Evolutionary conservation across 2,329 filamentous ascomycete species (phyloP).

Genomic region (Colletotrichum endophyticum): DNA sequence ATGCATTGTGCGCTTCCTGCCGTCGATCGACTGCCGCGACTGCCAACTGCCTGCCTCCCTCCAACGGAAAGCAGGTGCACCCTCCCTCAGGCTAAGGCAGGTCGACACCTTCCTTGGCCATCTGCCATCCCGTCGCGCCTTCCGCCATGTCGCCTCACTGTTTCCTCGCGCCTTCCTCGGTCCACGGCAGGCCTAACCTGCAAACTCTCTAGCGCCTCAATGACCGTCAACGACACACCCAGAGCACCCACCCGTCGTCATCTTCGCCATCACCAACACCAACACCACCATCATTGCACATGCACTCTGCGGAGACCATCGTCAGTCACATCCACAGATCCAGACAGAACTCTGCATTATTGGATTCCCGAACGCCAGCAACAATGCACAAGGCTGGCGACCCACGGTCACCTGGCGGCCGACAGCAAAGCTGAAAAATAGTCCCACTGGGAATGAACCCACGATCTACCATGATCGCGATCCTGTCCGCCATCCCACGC

Average conservation of each 20-base stretch:
- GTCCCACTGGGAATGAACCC: not conserved
- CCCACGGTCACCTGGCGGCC: not conserved
- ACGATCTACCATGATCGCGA: conserved; percentile 14
- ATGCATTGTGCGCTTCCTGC: not conserved
- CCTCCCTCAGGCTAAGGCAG: not conserved
- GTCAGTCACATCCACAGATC: not conserved
- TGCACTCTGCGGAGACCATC: not conserved
- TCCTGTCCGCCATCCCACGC: not conserved
- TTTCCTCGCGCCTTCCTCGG: not conserved
- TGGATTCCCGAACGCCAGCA: not conserved
- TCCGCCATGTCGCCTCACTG: not conserved
- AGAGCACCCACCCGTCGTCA: not conserved
- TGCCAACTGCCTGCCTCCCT: not conserved
- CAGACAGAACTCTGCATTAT: not conserved
- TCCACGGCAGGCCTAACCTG: not conserved
- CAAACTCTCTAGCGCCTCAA: not conserved
- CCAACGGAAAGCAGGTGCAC: not conserved
- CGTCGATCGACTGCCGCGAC: not conserved
- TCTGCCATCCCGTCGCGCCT: not conserved
- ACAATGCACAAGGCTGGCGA: not conserved
- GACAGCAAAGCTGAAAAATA: not conserved
- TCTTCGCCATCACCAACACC: not conserved
- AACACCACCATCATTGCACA: not conserved
- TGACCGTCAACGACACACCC: not conserved
- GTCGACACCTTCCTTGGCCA: not conserved